A percentile compares a stretch with the other conserved stretches of the same genome.
These are phyloP conservation scores for Debaryomyces prosopidis DNA, from an alignment of 805 yeast genomes.

Conservation along the genomic window DNA sequence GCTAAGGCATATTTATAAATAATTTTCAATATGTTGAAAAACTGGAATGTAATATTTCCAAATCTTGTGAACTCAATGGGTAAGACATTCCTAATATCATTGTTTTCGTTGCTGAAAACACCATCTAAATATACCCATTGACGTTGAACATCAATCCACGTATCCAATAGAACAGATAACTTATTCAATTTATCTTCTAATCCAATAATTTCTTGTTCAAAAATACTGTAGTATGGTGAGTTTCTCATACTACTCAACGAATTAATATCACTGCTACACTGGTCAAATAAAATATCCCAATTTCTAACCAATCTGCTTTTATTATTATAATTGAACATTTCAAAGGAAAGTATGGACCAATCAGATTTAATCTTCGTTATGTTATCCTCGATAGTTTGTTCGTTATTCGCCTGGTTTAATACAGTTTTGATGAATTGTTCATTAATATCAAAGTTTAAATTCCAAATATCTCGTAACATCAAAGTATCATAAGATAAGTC, in stretches of 20 bases:
- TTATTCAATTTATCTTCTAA: slow-evolving; percentile 59
- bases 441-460: slow-evolving; percentile 49
- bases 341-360: slow-evolving; percentile 60
- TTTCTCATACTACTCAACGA: slow-evolving; percentile 68
- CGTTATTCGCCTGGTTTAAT: slow-evolving; percentile 69
- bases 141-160: slow-evolving; percentile 84
- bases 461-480: slow-evolving; percentile 62
- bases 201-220: slow-evolving; percentile 55
- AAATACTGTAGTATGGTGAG: slow-evolving; percentile 60
- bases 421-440: slow-evolving; percentile 47
- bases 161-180: slow-evolving; percentile 54
- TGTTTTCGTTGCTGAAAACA: slow-evolving; percentile 56
- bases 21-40: slow-evolving; percentile 50
- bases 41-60: slow-evolving; percentile 60
- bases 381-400: slow-evolving; percentile 61
- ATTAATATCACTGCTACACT: slow-evolving; percentile 59
- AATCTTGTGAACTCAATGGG: slow-evolving; percentile 74
- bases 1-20: slow-evolving; percentile 50
- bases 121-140: slow-evolving; percentile 88
- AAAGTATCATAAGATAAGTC: slow-evolving; percentile 22
- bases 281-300: slow-evolving; percentile 65
- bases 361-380: slow-evolving; percentile 47
- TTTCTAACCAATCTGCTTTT: slow-evolving; percentile 59
- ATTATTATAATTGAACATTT: slow-evolving; percentile 51
- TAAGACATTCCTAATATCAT: slow-evolving; percentile 59